Conservation (phyloP, 2,329 filamentous ascomycete genomes). For the Thyridium curvatum region DNA sequence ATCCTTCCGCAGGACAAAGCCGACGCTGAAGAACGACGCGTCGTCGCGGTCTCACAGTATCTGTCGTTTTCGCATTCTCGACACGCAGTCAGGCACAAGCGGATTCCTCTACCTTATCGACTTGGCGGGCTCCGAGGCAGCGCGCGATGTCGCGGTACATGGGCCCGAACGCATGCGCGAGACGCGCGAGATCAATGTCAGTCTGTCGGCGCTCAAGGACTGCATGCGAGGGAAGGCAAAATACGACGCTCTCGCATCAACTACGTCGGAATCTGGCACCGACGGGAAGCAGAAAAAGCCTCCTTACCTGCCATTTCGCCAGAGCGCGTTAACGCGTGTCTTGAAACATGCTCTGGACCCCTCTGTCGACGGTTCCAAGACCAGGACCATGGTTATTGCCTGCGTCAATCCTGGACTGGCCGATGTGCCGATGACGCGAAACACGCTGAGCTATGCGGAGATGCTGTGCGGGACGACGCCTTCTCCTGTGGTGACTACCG, state of each 20-base stretch:
- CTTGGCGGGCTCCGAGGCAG: constrained; percentile 41
- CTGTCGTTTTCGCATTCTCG: constrained; percentile 35
- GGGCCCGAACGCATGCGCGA: constrained; percentile 37
- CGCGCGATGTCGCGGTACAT: constrained; percentile 33
- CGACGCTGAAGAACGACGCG: constrained; percentile 37
- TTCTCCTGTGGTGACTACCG: too few species aligned
- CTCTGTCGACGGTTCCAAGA: constrained; percentile 19
- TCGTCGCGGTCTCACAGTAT: constrained; percentile 43
- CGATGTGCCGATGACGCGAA: constrained; percentile 37
- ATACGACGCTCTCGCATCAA: constrained; percentile 17
- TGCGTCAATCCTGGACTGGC: constrained; percentile 40
- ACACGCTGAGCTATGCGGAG: constrained; percentile 42
- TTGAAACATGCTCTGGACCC: constrained; percentile 45
- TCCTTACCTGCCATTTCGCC: constrained; percentile 36
- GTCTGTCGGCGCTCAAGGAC: constrained; percentile 43
- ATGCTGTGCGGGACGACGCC: constrained; percentile 25
- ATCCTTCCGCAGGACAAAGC: constrained; percentile 31
- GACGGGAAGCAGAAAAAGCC: constrained; percentile 17
- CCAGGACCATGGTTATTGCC: constrained; percentile 37
- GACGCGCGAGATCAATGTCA: constrained; percentile 39
- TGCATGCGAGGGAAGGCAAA: constrained; percentile 40
- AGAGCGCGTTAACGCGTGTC: constrained; percentile 39
- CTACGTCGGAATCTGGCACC: background rate
- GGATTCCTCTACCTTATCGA: constrained; percentile 40
- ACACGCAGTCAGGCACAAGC: constrained; percentile 25